These are phyloP conservation scores for Cryptococcus deneoformans DNA, from an alignment of 1,284 basidiomycete genomes.

Conservation along the genomic window DNA sequence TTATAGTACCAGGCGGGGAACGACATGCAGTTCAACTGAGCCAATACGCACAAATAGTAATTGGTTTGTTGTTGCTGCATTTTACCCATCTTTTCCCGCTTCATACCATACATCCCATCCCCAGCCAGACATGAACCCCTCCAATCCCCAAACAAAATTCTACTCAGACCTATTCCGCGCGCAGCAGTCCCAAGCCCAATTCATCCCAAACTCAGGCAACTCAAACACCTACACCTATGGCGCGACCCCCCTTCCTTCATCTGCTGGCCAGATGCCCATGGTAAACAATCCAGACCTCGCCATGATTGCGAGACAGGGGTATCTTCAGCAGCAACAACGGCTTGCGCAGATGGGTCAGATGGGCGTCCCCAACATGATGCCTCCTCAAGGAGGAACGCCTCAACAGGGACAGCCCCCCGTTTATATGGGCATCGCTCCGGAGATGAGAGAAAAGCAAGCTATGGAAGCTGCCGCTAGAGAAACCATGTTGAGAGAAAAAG, in stretches of 20 bases:
- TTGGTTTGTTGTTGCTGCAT: too few relatives aligned
- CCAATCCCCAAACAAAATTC: neutral
- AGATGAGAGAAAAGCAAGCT: neutral
- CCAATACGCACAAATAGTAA: too few relatives aligned
- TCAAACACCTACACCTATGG: neutral
- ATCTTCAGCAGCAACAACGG: constrained; percentile 21
- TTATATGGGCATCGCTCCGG: constrained; percentile 15
- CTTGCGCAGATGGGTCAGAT: constrained; percentile 14
- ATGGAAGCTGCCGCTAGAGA: neutral
- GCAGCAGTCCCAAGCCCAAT: neutral
- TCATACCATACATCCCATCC: too few relatives aligned
- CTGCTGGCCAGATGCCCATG: constrained; percentile 2
- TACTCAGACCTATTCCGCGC: neutral
- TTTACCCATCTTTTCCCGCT: too few relatives aligned
- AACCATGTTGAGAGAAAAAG: constrained; percentile 14
- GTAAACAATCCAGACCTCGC: constrained; percentile 15
- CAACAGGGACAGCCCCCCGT: neutral
- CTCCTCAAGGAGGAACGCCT: neutral
- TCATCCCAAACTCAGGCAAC: neutral
- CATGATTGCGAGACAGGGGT: constrained; percentile 18
- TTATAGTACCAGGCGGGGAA: too few relatives aligned
- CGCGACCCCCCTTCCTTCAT: neutral
- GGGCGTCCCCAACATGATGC: constrained; percentile 4
- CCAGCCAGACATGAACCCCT: neutral
- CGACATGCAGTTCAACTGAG: too few relatives aligned